These are phyloP conservation scores for Komagataella populi DNA, from an alignment of 805 yeast genomes.

Conservation along the genomic window DNA sequence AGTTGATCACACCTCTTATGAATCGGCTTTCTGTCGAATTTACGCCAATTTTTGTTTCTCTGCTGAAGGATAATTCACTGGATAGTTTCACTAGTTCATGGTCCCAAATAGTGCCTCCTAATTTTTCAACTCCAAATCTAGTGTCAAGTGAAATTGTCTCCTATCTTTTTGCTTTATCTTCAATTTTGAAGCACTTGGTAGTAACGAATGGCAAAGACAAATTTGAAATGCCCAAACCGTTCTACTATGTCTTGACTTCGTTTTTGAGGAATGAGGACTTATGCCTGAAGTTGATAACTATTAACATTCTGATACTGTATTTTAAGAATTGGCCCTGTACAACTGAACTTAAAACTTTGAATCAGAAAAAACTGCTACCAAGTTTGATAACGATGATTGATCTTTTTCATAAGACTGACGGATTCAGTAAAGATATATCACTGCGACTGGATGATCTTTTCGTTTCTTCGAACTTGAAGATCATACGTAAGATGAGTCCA, in stretches of 20 bases:
- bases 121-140: conserved; percentile 8
- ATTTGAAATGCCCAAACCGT: conserved; percentile 10
- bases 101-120: conserved; percentile 6
- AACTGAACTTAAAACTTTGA: conserved; percentile 7
- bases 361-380: conserved; percentile 12
- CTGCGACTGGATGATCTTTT: conserved; percentile 6
- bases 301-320: conserved; percentile 15
- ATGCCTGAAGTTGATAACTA: conserved; percentile 12
- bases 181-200: conserved; percentile 6
- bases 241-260: conserved; percentile 13
- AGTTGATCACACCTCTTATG: conserved; percentile 11
- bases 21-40: conserved; percentile 8
- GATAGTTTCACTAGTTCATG: neutral
- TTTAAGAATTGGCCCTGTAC: conserved; percentile 6
- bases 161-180: conserved; percentile 12
- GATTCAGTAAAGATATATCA: neutral
- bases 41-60: conserved; percentile 10
- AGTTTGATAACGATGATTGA: conserved; percentile 10
- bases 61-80: conserved; percentile 4
- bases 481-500: conserved; percentile 17
- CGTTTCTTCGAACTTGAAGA: conserved; percentile 9
- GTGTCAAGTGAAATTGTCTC: conserved; percentile 12
- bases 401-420: conserved; percentile 1
- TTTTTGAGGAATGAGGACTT: conserved; percentile 12
- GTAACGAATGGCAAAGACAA: neutral